Conservation (phyloP, 1,284 basidiomycete species). For the Fomitopsis pinicola region DNA sequence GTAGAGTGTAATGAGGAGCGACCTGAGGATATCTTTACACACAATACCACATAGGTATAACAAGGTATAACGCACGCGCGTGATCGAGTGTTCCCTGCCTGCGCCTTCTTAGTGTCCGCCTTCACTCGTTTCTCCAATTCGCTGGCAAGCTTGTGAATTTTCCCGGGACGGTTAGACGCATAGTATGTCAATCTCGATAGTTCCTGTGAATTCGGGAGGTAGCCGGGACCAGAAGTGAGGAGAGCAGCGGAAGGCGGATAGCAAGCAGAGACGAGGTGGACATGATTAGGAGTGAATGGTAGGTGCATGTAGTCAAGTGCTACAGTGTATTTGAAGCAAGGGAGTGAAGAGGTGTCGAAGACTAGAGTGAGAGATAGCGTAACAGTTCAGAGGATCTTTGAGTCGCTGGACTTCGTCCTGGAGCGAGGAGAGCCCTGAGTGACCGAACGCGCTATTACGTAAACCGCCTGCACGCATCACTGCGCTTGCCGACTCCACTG, state of each 20-base stretch:
- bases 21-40: conserved; percentile 37
- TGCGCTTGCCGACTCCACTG: no score
- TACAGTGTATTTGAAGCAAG: not conserved
- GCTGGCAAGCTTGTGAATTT: conserved; percentile 81
- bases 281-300: conserved; percentile 78
- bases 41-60: not conserved
- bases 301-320: conserved; percentile 37
- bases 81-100: conserved; percentile 68
- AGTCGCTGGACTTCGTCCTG: not conserved
- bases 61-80: conserved; percentile 62
- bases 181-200: conserved; percentile 91
- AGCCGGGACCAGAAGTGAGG: conserved; percentile 73
- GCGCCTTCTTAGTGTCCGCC: conserved; percentile 65
- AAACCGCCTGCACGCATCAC: no score
- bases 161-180: conserved; percentile 86
- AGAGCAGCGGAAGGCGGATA: conserved; percentile 85
- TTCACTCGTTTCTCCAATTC: conserved; percentile 81
- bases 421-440: no score
- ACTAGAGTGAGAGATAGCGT: not conserved
- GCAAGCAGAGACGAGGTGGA: conserved; percentile 84
- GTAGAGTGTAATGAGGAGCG: conserved; percentile 82
- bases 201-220: conserved; percentile 85
- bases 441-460: no score
- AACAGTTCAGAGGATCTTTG: not conserved
- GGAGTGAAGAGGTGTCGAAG: not conserved